phyloP scores from a whole-genome alignment of 2,329 filamentous ascomycete genomes.

The Clonostachys sp. region DNA sequence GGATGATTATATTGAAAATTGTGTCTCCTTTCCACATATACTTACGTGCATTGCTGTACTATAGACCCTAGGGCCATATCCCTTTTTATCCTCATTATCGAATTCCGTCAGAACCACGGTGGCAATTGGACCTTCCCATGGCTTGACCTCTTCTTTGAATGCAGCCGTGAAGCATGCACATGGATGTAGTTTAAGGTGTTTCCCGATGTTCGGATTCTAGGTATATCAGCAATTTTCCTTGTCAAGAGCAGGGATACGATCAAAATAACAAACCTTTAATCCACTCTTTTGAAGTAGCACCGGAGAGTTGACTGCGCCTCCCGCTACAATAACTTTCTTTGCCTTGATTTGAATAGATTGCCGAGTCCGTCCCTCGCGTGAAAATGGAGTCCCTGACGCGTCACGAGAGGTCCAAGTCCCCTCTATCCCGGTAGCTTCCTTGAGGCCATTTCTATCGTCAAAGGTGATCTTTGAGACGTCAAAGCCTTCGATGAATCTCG shows the following conservation, averaged over 20 bases:
- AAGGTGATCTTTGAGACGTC: constrained; percentile 68
- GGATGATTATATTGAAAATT: no score
- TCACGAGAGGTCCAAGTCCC: constrained; percentile 69
- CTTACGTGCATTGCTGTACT: constrained; percentile 63
- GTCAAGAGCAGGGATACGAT: neutral
- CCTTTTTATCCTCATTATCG: constrained; percentile 74
- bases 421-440: constrained; percentile 63
- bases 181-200: constrained; percentile 79
- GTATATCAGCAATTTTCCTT: no score
- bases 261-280: constrained; percentile 47
- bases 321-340: constrained; percentile 72
- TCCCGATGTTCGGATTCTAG: constrained; percentile 74
- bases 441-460: constrained; percentile 39
- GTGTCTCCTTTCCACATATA: neutral
- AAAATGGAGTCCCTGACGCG: neutral
- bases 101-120: constrained; percentile 74
- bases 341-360: constrained; percentile 69
- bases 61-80: constrained; percentile 82
- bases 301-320: constrained; percentile 73
- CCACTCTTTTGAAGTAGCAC: constrained; percentile 74
- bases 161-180: constrained; percentile 53
- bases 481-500: constrained; percentile 81
- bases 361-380: constrained; percentile 29
- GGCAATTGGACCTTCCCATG: constrained; percentile 69
- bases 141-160: constrained; percentile 65